Evolutionary conservation across 2,329 filamentous ascomycete species (phyloP), one percentile per base, ranked within the genome.

Genomic region (Onygenales sp.): DNA sequence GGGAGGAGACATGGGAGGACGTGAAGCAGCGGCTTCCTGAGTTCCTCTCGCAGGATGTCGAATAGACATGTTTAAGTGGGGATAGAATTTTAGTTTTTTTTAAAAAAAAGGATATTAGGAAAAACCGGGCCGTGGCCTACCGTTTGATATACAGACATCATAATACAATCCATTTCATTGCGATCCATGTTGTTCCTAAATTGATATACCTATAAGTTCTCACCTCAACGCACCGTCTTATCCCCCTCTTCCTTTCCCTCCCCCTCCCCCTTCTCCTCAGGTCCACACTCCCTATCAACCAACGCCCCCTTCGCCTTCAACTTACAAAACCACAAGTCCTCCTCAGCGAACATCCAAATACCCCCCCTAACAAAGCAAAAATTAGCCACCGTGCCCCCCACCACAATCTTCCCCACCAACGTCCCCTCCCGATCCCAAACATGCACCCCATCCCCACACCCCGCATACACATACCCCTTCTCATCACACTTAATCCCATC

Each of bases 11-110:
- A 36, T 86, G 84, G 83, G 74, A 77, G 58, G 85, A 95, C 65
- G 77, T 96, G 39, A 78, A 85, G 70, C 78, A 80, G 58, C 84
- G 90, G 65, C 76, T 97, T 62, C 92, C 92, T 32, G 83, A 84
- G 57, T 97, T 95, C 68, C 85, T 91, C 70, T 81, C 84, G 50
- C 89, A 95, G 73, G 77, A 80, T 57, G 66, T 76, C 48, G 75
- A 80, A 56, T 76, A 71, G 57, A 27, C 21, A 62, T 42, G 11
- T 17, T 17, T 17, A n/a, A 13, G 48, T 46, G 21, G 37, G 3
- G 11, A 14, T 8, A 8, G 32, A 39, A n/a, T 14, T 9, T 46
- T 42, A 39, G 27, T 49, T 48, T 54, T 43, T 17, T 51, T 17
- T 17, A 17, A 37, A 39, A 44, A 53, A 43, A 51, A 49, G 36